Percentiles rank a stretch among this genome's conserved stretches.
phyloP scores from a whole-genome alignment of 2,329 filamentous ascomycete genomes.

The Fusarium sp. region DNA sequence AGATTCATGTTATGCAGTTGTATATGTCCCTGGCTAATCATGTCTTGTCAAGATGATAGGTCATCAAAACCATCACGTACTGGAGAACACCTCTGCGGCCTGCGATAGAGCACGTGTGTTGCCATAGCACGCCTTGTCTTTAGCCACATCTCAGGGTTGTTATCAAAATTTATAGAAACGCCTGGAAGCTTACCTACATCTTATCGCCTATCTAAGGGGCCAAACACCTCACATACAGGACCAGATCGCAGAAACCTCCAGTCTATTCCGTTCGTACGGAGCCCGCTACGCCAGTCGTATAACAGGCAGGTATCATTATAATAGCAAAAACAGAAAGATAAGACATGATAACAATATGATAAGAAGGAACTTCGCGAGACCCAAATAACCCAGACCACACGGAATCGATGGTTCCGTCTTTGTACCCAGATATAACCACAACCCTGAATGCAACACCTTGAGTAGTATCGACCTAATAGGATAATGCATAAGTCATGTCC shows the following conservation, averaged over 20 bases:
- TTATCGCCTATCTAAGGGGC: neutral
- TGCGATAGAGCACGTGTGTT: neutral
- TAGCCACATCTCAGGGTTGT: neutral
- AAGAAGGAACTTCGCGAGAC: conserved; percentile 3
- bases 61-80: conserved; percentile 10
- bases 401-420: neutral
- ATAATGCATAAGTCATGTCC: conserved; percentile 7
- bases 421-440: neutral
- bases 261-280: conserved; percentile 8
- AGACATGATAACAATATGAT: neutral
- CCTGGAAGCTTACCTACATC: conserved; percentile 1
- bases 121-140: conserved; percentile 1
- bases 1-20: conserved; percentile 18
- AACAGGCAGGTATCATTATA: conserved; percentile 24
- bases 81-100: neutral
- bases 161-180: neutral
- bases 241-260: neutral
- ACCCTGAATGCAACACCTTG: neutral
- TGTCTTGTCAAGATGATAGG: neutral
- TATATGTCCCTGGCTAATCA: conserved; percentile 15
- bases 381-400: neutral
- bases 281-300: conserved; percentile 6
- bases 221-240: neutral
- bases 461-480: conserved; percentile 10
- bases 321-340: conserved; percentile 11